These are phyloP conservation scores for Alnus glutinosa DNA, from an alignment of 306 rosid species.

Conservation along the genomic window DNA sequence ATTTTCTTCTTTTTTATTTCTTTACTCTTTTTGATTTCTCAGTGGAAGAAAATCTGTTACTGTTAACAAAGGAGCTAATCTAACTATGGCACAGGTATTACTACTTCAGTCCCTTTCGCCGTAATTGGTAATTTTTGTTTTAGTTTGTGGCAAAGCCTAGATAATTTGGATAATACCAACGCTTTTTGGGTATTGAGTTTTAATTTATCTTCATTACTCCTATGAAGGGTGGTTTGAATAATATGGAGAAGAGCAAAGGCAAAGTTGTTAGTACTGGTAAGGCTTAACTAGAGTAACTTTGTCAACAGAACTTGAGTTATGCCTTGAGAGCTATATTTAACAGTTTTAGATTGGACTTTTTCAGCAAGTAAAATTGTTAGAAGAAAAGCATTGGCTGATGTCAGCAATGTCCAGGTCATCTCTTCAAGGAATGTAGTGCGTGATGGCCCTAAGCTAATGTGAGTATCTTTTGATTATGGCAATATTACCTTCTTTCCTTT, in stretches of 20 bases:
- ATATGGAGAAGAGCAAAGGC: slow-evolving; percentile 47
- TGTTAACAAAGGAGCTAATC: slow-evolving; percentile 37
- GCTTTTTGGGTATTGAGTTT: background rate
- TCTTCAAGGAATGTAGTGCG: slow-evolving; percentile 34
- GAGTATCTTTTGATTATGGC: slow-evolving; percentile 36
- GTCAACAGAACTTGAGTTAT: background rate
- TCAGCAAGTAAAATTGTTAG: slow-evolving; percentile 40
- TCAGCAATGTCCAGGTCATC: slow-evolving; percentile 60
- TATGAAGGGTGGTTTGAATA: slow-evolving; percentile 48
- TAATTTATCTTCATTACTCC: slow-evolving; percentile 26
- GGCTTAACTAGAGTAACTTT: slow-evolving; percentile 24
- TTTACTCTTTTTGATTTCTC: slow-evolving; percentile 22
- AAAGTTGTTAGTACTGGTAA: slow-evolving; percentile 49
- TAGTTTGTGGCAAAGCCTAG: slow-evolving; percentile 2
- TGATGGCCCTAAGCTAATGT: slow-evolving; percentile 56
- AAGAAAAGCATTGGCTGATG: slow-evolving; percentile 78
- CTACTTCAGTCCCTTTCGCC: slow-evolving; percentile 16
- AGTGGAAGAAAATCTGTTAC: slow-evolving; percentile 40
- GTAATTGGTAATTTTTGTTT: slow-evolving; percentile 6
- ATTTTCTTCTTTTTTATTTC: slow-evolving; percentile 3
- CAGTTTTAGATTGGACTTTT: slow-evolving; percentile 19
- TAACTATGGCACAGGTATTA: slow-evolving; percentile 50
- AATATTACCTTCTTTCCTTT: slow-evolving; percentile 2
- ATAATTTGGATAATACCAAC: slow-evolving; percentile 14
- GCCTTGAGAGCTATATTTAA: slow-evolving; percentile 9